phyloP scores from a whole-genome alignment of 2,329 filamentous ascomycete species.

The Ophiocordyceps camponoti-saundersi region DNA sequence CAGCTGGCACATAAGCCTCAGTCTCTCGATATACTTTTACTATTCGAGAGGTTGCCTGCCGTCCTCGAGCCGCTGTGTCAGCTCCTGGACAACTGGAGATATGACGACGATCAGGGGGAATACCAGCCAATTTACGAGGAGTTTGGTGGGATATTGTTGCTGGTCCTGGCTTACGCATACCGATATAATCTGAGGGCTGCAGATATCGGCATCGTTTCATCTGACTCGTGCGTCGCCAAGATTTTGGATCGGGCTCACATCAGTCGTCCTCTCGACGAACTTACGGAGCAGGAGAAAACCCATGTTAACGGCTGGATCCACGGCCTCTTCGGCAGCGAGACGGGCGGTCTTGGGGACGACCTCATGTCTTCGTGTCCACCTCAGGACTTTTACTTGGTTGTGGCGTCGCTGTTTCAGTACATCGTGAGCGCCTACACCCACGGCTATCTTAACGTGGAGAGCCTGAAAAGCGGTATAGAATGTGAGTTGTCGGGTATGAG shows the following conservation, averaged over 20 bases:
- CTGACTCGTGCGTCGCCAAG: slow-evolving; percentile 52
- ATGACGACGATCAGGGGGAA: slow-evolving; percentile 70
- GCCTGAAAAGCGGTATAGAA: slow-evolving; percentile 58
- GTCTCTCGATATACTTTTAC: slow-evolving; percentile 55
- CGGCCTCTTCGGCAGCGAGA: slow-evolving; percentile 59
- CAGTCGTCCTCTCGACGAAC: slow-evolving; percentile 37
- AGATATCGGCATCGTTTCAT: slow-evolving; percentile 43
- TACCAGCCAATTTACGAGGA: slow-evolving; percentile 79
- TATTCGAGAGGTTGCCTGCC: slow-evolving; percentile 55
- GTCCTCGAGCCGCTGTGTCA: slow-evolving; percentile 59
- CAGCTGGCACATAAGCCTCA: slow-evolving; percentile 56
- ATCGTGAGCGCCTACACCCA: slow-evolving; percentile 54
- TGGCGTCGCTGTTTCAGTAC: slow-evolving; percentile 61
- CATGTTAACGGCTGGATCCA: slow-evolving; percentile 61
- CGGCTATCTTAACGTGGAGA: slow-evolving; percentile 49
- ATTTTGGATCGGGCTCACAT: slow-evolving; percentile 44
- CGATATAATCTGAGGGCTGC: slow-evolving; percentile 50
- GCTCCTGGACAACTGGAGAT: slow-evolving; percentile 61
- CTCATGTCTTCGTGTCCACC: slow-evolving; percentile 68
- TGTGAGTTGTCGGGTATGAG: slow-evolving; percentile 29
- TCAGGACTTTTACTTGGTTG: slow-evolving; percentile 65
- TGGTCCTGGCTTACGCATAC: slow-evolving; percentile 59
- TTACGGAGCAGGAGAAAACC: slow-evolving; percentile 45
- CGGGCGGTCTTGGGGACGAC: slow-evolving; percentile 59
- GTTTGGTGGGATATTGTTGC: slow-evolving; percentile 59